Percentiles rank a stretch among this genome's conserved stretches.
These are phyloP conservation scores for Quercus wislizeni DNA, from an alignment of 306 rosid genomes.

Conservation along the genomic window DNA sequence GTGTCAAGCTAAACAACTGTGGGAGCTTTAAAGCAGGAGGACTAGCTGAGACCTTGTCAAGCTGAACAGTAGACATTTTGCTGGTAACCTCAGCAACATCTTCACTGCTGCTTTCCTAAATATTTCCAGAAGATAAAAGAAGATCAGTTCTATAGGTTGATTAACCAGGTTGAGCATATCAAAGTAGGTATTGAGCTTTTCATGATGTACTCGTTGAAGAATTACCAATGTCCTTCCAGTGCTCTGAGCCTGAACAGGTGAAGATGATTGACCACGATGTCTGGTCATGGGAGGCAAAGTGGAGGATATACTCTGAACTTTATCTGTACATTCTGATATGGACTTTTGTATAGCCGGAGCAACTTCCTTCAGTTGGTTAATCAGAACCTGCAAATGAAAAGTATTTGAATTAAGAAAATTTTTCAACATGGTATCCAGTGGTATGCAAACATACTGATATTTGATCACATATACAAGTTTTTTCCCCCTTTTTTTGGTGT, in stretches of 20 bases:
- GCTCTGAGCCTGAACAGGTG: constrained; percentile 75
- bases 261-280: constrained; percentile 58
- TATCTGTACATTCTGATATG: constrained; percentile 93
- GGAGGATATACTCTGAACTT: constrained; percentile 70
- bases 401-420: constrained; percentile 17
- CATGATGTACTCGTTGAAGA: background rate
- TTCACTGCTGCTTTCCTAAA: constrained; percentile 68
- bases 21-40: constrained; percentile 95
- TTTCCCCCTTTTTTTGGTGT: background rate
- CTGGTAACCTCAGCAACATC: constrained; percentile 75
- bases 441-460: constrained; percentile 10
- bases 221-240: constrained; percentile 79
- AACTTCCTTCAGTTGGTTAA: constrained; percentile 96
- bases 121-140: constrained; percentile 14
- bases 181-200: constrained; percentile 11
- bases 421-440: constrained; percentile 4
- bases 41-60: constrained; percentile 82
- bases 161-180: constrained; percentile 3
- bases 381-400: constrained; percentile 65
- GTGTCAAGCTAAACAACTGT: constrained; percentile 84
- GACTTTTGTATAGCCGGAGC: constrained; percentile 93
- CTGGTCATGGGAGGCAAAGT: constrained; percentile 64
- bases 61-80: constrained; percentile 68
- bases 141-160: constrained; percentile 1
- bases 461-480: background rate